These are phyloP conservation scores for Claviceps humidiphila DNA, from an alignment of 2,329 filamentous ascomycete species.

Conservation along the genomic window DNA sequence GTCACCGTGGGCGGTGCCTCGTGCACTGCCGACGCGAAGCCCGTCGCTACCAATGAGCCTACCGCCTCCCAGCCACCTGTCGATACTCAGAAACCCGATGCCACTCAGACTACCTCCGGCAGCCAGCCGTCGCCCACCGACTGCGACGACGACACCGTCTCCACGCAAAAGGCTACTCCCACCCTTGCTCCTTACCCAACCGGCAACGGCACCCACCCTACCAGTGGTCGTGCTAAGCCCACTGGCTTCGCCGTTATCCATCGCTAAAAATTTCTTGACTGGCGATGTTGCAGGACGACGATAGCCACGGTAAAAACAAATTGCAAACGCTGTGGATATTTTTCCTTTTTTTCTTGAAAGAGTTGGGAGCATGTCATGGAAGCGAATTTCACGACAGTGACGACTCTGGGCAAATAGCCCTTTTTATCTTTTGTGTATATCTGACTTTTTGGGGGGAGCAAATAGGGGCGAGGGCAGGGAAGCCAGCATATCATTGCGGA, in stretches of 20 bases:
- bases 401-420: background rate
- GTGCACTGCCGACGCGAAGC: slow-evolving; percentile 8
- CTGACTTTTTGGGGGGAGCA: background rate
- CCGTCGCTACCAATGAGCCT: background rate
- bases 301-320: background rate
- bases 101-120: background rate
- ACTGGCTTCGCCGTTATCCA: slow-evolving; percentile 22
- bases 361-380: background rate
- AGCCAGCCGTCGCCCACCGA: background rate
- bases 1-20: slow-evolving; percentile 19
- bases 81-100: background rate
- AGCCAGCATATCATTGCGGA: background rate
- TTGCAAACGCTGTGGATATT: background rate
- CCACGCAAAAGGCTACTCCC: slow-evolving; percentile 16
- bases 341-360: background rate
- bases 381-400: background rate
- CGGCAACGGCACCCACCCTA: slow-evolving; percentile 21
- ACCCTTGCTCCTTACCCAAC: slow-evolving; percentile 30
- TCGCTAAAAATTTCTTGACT: slow-evolving; percentile 12
- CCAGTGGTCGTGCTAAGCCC: slow-evolving; percentile 19
- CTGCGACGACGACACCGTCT: slow-evolving; percentile 13
- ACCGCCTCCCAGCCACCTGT: background rate
- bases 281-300: slow-evolving; percentile 3
- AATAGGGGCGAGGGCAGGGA: background rate
- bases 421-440: background rate